Base-by-base conservation (phyloP, 805 yeast genomes). In the Myxozyma melibiosi region DNA sequence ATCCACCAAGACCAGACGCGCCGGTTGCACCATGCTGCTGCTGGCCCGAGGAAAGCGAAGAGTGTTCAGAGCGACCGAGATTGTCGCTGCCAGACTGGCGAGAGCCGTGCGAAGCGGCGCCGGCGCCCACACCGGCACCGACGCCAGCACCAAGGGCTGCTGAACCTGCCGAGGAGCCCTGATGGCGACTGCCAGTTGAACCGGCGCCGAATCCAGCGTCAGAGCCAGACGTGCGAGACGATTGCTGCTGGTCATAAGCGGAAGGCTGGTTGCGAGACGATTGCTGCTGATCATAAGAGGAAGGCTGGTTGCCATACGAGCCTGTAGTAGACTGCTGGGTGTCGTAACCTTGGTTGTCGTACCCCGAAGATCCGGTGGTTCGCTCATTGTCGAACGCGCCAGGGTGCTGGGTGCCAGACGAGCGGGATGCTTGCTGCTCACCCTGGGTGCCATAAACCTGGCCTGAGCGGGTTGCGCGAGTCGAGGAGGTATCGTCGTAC, bases 391-490 rank as follows among this genome's bases (percentile, higher is more conserved):
- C 42, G 25, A 34, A 37, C 4, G 42, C 44, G 16, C 45, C 45
- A 13, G 45, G 52, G 20, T 39, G 24, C 35, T 35, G 41, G 20
- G 48, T 1, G 38, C 38, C 38, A n/a, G 6, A 34, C 38, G 38
- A 24, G 38, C n/a, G 6, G 7, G n/a, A 4, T 40, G 45, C 40
- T 30, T 33, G 25, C 34, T 11, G 39, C 25, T 41, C 31, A 14
- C 16, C 45, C 18, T 28, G 34, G 20, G 34, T 18, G 20, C 58
- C 45, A 43, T 34, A 48, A 33, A 41, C 28, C 24, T 45, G 51
- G 11, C 58, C 58, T 4, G 58, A 55, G n/a, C 58, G 53, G n/a
- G 57, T 53, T 8, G 57, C 22, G 30, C 57, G 42, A 8, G 47
- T 31, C 14, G 44, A 22, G 7, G 18, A 9, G 27, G 25, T 13